Evolutionary conservation across 805 yeast species (phyloP).

Genomic region (Candida coquimbonensis): DNA sequence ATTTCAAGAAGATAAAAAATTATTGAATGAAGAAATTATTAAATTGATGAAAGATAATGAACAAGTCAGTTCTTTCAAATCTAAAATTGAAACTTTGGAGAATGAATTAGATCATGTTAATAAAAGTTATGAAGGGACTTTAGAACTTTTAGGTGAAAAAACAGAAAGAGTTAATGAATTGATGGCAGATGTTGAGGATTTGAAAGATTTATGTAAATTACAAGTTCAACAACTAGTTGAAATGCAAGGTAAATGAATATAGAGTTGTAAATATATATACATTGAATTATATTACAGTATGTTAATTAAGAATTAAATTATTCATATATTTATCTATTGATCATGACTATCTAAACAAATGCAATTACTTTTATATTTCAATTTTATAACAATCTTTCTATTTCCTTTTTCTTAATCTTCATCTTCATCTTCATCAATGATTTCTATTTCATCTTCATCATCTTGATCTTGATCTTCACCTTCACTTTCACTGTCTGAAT

Average conservation of each 20-base stretch:
- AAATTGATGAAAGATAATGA: slow-evolving; percentile 51
- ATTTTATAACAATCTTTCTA: neutral
- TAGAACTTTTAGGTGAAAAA: slow-evolving; percentile 79
- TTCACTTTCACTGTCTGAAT: slow-evolving; percentile 26
- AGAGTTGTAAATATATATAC: neutral
- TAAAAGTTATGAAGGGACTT: slow-evolving; percentile 43
- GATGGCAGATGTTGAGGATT: slow-evolving; percentile 79
- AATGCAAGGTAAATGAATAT: slow-evolving; percentile 33
- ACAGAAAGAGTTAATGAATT: slow-evolving; percentile 81
- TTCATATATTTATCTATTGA: neutral
- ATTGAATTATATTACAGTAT: too few species aligned
- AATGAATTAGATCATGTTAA: slow-evolving; percentile 26
- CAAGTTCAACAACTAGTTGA: slow-evolving; percentile 87
- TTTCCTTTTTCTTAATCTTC: too few species aligned
- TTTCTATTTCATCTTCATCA: slow-evolving; percentile 1
- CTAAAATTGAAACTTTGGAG: slow-evolving; percentile 33
- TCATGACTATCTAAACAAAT: neutral
- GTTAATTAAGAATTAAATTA: neutral
- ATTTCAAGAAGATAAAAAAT: slow-evolving; percentile 50
- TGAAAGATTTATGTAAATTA: slow-evolving; percentile 73
- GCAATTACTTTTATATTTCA: neutral
- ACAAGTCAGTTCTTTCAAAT: slow-evolving; percentile 28
- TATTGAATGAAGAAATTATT: slow-evolving; percentile 62
- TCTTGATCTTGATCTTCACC: slow-evolving; percentile 28
- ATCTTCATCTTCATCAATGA: too few species aligned